phyloP scores from a whole-genome alignment of 2,329 filamentous ascomycete species.

The Sporothrix mexicana region DNA sequence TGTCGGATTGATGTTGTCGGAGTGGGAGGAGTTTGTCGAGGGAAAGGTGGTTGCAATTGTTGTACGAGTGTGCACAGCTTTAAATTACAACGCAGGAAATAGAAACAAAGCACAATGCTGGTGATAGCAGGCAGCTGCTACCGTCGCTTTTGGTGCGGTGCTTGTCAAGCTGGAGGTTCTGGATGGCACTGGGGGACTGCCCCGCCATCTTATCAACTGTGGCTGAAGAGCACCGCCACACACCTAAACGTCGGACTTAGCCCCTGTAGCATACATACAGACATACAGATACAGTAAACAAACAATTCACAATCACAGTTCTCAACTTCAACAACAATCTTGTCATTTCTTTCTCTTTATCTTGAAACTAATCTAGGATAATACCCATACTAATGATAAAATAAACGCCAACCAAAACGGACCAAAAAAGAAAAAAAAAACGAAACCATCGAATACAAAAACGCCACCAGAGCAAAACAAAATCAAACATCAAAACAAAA shows the following conservation, averaged over 20 bases:
- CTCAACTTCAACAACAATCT: neutral
- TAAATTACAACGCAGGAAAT: neutral
- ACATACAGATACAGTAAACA: neutral
- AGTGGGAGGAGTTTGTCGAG: neutral
- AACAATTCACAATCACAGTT: neutral
- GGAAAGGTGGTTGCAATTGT: no score
- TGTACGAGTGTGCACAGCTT: no score
- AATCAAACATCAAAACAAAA: neutral
- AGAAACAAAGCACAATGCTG: neutral
- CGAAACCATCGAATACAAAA: constrained; percentile 1
- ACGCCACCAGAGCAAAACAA: neutral
- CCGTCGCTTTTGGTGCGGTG: neutral
- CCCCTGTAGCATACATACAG: neutral
- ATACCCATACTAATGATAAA: neutral
- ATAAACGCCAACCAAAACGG: neutral
- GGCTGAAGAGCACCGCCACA: constrained; percentile 20
- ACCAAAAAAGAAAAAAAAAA: no score
- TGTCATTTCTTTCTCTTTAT: neutral
- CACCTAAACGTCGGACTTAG: neutral
- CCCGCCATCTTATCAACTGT: constrained; percentile 22
- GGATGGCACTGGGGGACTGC: constrained; percentile 21
- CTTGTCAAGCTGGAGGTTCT: neutral
- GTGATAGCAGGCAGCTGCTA: constrained; percentile 23
- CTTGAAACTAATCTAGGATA: neutral
- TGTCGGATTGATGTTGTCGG: neutral